Base-by-base conservation (phyloP, 2,329 filamentous ascomycete genomes). In the Aspergillus alliaceus region DNA sequence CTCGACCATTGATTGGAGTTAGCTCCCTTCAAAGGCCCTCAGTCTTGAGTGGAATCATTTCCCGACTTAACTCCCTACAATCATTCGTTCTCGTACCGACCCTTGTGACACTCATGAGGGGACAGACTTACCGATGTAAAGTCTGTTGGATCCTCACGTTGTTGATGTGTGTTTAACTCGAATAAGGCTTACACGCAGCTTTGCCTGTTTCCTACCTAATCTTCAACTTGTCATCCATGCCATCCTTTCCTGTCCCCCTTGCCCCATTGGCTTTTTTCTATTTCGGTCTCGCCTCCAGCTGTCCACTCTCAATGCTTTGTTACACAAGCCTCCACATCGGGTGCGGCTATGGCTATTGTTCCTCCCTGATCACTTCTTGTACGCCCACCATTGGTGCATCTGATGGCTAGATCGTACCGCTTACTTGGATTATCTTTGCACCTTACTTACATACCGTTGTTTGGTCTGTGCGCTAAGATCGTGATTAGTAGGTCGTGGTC, bases 401-500 rank as follows among this genome's bases (percentile, higher is more conserved):
- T 53, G 40, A 44, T 29, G 15, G 27, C 15, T 53, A 47, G 27
- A 53, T 48, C 44, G 29, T 48, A 48, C 40, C 40, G 20, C 24
- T 32, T 22, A 7, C 29, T n/a, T 32, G n/a, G 22, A 31, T 44
- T 37, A 8, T 39, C 37, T 29, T 40, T 20, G 34, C 49, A 40
- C 51, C 29, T 24, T 44, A 15, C 12, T 6, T 42, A 44, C 35
- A 20, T 8, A n/a, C 22, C 24, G 12, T 47, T 27, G 18, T n/a
- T 18, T 29, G 40, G 29, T 40, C 40, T 37, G 49, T 52, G 25
- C 52, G 44, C 58, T 60, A 60, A 60, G 56, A 24, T 31, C 18
- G 27, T 53, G 22, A 55, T 50, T 24, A 55, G 51, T 50, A 58
- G 55, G 44, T 29, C 51, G 25, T 35, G 53, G 27, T 53, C 55